Base-by-base conservation (phyloP, 768 basidiomycete species). In the Pulveroboletus ravenelii region DNA sequence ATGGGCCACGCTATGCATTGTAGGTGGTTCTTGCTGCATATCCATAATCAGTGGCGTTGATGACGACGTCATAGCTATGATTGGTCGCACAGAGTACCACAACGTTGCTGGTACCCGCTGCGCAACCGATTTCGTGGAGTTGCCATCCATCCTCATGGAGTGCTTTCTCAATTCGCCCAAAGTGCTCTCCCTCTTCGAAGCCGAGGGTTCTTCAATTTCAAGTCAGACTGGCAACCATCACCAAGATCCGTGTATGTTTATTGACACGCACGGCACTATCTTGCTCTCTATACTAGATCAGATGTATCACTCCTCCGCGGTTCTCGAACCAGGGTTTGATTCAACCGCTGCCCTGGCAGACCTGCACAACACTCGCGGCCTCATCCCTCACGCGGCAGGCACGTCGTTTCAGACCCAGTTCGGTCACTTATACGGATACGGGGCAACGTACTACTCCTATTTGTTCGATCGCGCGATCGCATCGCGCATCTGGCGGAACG, bases 1-100 rank as follows among this genome's bases (percentile, higher is more conserved):
- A 96, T 98, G 93, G 96, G 96, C 1, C 96, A 99, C 70, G 96
- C 96, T 10, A 93, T 99, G 81, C 96, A 99, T 66, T 99, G 96
- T 97, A 62, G 77, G 93, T 76, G 14, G n/a, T 12, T 37, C 55
- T 57, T 14, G 17, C 48, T 35, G 20, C 20, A 17, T 31, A 36
- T 45, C 25, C 38, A 41, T 45, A 18, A 48, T 31, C 55, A 40
- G 15, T 29, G 46, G 32, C n/a, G 40, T 31, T 49, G 6, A 34
- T 49, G 48, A 42, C 49, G 49, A 41, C 3, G 39, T 29, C 25
- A 12, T 58, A 98, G 95, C 96, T 1, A 99, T 99, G 96, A 86
- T 98, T 54, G 95, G 95, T 39, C 79, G 90, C 41, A 98, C 94
- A 8, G 93, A 94, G 61, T 96, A 95, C 62, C 95, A 98, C 66